These are phyloP conservation scores for Hymenoscyphus scutula DNA, from an alignment of 2,329 filamentous ascomycete species.

Conservation along the genomic window DNA sequence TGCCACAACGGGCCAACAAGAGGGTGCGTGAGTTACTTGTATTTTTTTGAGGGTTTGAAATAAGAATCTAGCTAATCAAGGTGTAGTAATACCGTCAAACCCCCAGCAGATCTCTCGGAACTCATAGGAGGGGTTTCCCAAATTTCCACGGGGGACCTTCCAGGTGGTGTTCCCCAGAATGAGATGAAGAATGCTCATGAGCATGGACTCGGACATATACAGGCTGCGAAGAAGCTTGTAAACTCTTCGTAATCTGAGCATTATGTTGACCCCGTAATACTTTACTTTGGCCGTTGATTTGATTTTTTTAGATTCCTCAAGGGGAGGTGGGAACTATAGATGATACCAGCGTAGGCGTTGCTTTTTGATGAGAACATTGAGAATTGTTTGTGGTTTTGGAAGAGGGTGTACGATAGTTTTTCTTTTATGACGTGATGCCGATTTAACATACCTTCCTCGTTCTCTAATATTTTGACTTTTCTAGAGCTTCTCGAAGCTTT, in stretches of 20 bases:
- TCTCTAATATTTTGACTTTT: too few species aligned
- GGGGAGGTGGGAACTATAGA: not conserved
- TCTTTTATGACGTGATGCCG: not conserved
- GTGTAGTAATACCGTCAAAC: not conserved
- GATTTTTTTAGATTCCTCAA: not conserved
- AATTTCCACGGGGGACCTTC: conserved; percentile 41
- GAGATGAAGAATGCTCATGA: conserved; percentile 31
- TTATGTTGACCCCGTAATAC: not conserved
- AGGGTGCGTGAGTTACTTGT: not conserved
- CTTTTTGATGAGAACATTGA: not conserved
- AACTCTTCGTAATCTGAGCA: conserved; percentile 17
- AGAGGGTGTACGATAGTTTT: not conserved
- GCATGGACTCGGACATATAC: conserved; percentile 28
- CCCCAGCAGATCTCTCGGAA: not conserved
- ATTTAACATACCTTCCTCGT: too few species aligned
- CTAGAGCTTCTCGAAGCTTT: too few species aligned
- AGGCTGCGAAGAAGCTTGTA: conserved; percentile 24
- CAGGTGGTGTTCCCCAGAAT: conserved; percentile 41
- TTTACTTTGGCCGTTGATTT: not conserved
- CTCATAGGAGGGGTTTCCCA: conserved; percentile 31
- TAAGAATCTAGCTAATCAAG: not conserved
- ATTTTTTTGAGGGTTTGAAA: not conserved
- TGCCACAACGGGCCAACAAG: not conserved
- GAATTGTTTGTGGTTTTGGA: not conserved
- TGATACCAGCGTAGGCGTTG: conserved; percentile 1